Base-by-base conservation (phyloP, 2,329 filamentous ascomycete species). In the Teratosphaeria gauchensis region DNA sequence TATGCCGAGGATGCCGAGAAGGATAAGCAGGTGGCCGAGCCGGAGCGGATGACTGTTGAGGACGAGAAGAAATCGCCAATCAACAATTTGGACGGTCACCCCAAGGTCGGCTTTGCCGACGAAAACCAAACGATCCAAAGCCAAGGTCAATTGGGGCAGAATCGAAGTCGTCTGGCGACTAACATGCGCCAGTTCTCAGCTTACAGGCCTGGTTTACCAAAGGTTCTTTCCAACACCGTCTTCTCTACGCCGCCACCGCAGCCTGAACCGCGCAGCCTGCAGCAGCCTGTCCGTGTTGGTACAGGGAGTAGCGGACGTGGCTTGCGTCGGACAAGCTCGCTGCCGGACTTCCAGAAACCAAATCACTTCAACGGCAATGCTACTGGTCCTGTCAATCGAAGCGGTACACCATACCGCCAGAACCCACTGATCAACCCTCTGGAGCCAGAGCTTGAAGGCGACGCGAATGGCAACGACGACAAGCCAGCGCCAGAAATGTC, bases 311-410 rank as follows among this genome's bases (percentile, higher is more conserved):
- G 58, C 6, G 63, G 64, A 6, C 59, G 55, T 52, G 59, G 64
- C 78, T 84, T 90, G 56, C 85, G 87, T 58, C 82, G 88, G 57
- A 89, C 88, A 21, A 89, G 83, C 69, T 91, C 88, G 0, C 79
- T 91, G 2, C 88, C 88, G 0, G 86, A 87, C 65, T 82, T 59
- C 86, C 19, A 79, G 90, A 8, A 83, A 82, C 59, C 68, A 66
- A 16, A 65, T 67, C 55, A 33, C 32, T 11, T 53, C 42, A 58
- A 56, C n/a, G 59, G 61, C 28, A 65, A 58, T 30, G 42, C 42
- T 19, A 48, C 42, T 19, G 42, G 16, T 8, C 42, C 42, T n/a
- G 9, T 8, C 42, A 48, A 48, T 19, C 42, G 42, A 6, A 48
- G 19, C n/a, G 42, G 42, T 48, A 48, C 42, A 21, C 42, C 42